Percentiles rank a stretch among this genome's conserved stretches.
Conservation (phyloP, 2,329 filamentous ascomycete species). For the Microsporum canis region DNA sequence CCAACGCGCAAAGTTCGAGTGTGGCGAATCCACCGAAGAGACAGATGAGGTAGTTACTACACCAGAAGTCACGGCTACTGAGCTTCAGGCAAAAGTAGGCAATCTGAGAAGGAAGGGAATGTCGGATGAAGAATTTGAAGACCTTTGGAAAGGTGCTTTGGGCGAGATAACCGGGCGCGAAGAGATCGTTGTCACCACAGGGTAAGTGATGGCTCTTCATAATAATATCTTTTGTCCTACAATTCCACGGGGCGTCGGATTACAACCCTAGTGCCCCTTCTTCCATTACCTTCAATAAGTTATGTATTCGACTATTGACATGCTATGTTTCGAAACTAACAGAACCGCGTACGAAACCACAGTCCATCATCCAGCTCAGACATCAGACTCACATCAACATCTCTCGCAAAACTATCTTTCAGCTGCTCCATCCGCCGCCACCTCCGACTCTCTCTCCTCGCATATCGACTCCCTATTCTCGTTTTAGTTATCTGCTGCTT, state of each 20-base stretch:
- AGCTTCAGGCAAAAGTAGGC: slow-evolving; percentile 65
- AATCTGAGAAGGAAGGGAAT: slow-evolving; percentile 71
- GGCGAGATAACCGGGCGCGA: slow-evolving; percentile 45
- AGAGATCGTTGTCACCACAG: slow-evolving; percentile 46
- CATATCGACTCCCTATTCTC: slow-evolving; percentile 41
- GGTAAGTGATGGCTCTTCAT: slow-evolving; percentile 43
- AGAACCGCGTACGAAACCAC: slow-evolving; percentile 61
- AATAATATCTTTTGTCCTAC: no score
- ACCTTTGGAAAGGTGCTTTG: slow-evolving; percentile 50
- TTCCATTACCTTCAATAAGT: slow-evolving; percentile 7
- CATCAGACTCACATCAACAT: slow-evolving; percentile 67
- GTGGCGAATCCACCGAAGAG: slow-evolving; percentile 58
- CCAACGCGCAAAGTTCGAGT: slow-evolving; percentile 80
- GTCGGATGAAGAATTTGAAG: slow-evolving; percentile 80
- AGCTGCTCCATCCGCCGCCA: slow-evolving; percentile 44
- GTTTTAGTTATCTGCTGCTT: slow-evolving; percentile 37
- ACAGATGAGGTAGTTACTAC: slow-evolving; percentile 48
- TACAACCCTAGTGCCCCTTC: background rate
- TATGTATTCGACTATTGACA: slow-evolving; percentile 27
- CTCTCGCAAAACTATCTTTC: slow-evolving; percentile 85
- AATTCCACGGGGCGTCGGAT: no score
- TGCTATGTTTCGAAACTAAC: slow-evolving; percentile 56
- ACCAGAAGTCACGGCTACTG: slow-evolving; percentile 56
- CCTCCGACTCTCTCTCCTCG: slow-evolving; percentile 38
- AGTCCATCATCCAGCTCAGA: slow-evolving; percentile 52